Evolutionary conservation across 441 rosid species (phyloP).

Genomic region (Euphorbia celastroides): DNA sequence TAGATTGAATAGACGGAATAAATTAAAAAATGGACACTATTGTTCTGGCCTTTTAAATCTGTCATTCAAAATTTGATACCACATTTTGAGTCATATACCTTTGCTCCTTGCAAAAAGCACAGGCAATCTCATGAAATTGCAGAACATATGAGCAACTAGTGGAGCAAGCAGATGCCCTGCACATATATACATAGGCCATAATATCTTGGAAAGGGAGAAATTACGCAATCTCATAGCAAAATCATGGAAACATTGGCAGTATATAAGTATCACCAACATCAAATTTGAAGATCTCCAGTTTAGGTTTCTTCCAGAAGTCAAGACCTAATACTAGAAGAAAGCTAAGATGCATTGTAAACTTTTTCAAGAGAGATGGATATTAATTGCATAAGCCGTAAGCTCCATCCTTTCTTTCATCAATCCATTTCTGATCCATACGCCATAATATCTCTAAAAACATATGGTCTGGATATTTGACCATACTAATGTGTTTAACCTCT

Average conservation of each 20-base stretch:
- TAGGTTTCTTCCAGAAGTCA: background rate
- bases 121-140: constrained; percentile 94
- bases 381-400: background rate
- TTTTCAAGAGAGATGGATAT: too few relatives aligned
- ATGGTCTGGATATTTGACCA: background rate
- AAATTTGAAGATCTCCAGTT: background rate
- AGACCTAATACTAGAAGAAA: background rate
- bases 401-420: background rate
- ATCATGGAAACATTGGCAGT: background rate
- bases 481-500: background rate
- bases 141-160: constrained; percentile 67
- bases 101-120: constrained; percentile 42
- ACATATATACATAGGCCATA: constrained; percentile 7
- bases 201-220: background rate
- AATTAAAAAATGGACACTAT: background rate
- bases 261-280: background rate
- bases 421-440: background rate
- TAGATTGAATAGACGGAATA: background rate
- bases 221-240: background rate
- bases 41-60: background rate
- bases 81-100: constrained; percentile 39
- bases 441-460: background rate
- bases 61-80: background rate
- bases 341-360: background rate
- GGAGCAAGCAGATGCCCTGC: constrained; percentile 80